These are phyloP conservation scores for Arbutus unedo DNA, from an alignment of 148 eudicot genomes.

Conservation along the genomic window DNA sequence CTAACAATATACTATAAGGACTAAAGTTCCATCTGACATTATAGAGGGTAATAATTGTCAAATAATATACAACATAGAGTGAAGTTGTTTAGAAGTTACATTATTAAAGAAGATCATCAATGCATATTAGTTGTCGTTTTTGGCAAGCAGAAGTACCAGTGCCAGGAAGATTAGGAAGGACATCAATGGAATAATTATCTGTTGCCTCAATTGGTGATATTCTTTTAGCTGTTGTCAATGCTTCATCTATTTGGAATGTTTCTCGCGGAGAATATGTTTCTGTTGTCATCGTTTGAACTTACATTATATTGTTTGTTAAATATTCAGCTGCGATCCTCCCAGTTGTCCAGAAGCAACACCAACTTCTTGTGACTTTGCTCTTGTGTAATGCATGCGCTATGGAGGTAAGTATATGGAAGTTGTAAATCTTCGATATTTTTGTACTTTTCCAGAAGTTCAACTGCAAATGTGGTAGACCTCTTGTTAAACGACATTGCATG, in stretches of 20 bases:
- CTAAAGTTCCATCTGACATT: not conserved
- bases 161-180: not conserved
- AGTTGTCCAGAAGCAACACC: slow-evolving; percentile 41
- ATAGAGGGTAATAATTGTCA: not conserved
- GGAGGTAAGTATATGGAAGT: slow-evolving; percentile 34
- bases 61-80: not conserved
- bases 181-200: not conserved
- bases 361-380: slow-evolving; percentile 42
- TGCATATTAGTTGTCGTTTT: not conserved
- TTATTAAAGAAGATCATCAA: not conserved
- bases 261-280: not conserved
- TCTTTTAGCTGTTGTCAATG: not conserved
- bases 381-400: slow-evolving; percentile 50
- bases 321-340: slow-evolving; percentile 43
- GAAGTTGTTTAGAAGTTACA: not conserved
- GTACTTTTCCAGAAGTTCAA: not conserved
- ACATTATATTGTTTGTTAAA: slow-evolving; percentile 2
- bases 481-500: not conserved
- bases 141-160: not conserved
- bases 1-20: not conserved
- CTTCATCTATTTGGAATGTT: not conserved
- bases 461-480: not conserved
- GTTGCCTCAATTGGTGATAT: not conserved
- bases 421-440: not conserved
- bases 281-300: not conserved